Evolutionary conservation across 495 filamentous ascomycete species (phyloP).

Genomic region (Annulohypoxylon stygium): DNA sequence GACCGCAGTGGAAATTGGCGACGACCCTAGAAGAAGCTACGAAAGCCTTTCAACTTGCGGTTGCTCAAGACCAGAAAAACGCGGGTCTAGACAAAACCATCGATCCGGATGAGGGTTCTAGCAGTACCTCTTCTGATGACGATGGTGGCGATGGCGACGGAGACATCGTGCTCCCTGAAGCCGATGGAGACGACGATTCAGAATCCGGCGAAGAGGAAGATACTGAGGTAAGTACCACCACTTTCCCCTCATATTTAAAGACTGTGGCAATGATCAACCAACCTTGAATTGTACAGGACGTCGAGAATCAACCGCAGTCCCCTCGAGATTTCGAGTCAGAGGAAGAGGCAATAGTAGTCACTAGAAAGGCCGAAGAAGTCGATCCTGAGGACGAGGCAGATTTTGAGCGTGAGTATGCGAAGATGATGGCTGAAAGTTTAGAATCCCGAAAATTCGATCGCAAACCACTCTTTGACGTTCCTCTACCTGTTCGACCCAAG

Average conservation of each 20-base stretch:
- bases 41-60: conserved; percentile 85
- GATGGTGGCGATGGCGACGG: conserved; percentile 72
- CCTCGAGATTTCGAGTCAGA: conserved; percentile 70
- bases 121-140: conserved; percentile 73
- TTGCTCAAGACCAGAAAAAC: conserved; percentile 88
- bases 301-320: conserved; percentile 57
- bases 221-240: conserved; percentile 58
- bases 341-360: conserved; percentile 92
- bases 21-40: conserved; percentile 85
- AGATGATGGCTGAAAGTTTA: conserved; percentile 97
- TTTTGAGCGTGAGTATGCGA: conserved; percentile 97
- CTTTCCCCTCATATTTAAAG: background rate
- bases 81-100: conserved; percentile 73
- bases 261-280: conserved; percentile 12
- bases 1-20: conserved; percentile 92
- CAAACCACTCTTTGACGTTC: conserved; percentile 92
- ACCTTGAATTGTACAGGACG: conserved; percentile 55
- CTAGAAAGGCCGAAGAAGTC: conserved; percentile 86
- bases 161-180: conserved; percentile 52
- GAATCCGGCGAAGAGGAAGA: conserved; percentile 64
- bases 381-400: conserved; percentile 96
- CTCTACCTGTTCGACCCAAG: conserved; percentile 86
- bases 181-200: conserved; percentile 60
- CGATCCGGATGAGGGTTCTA: conserved; percentile 78
- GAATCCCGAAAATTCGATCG: conserved; percentile 95